Conservation (phyloP, 495 filamentous ascomycete species). For the Hypoxylon fuscum region DNA sequence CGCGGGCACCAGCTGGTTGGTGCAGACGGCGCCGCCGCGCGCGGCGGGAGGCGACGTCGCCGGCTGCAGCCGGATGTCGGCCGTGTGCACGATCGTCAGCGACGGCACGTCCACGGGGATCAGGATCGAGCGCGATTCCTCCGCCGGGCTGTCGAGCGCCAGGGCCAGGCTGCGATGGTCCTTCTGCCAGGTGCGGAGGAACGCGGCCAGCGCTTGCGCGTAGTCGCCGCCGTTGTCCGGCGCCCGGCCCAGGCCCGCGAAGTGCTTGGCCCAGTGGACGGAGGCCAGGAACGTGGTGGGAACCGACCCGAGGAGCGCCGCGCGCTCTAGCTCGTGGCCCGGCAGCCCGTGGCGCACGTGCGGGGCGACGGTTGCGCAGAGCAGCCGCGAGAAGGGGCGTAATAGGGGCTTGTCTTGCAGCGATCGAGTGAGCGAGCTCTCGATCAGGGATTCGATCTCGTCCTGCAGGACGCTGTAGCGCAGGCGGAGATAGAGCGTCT, state of each 20-base stretch:
- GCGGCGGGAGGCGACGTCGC: constrained; percentile 38
- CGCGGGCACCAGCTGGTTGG: constrained; percentile 75
- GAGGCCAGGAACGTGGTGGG: constrained; percentile 50
- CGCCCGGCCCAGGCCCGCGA: constrained; percentile 52
- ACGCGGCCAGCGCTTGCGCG: constrained; percentile 40
- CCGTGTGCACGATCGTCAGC: constrained; percentile 84
- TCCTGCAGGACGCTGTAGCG: constrained; percentile 83
- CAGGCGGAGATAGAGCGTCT: constrained; percentile 73
- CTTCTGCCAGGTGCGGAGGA: constrained; percentile 51
- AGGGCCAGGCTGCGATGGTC: constrained; percentile 48
- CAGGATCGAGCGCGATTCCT: constrained; percentile 61
- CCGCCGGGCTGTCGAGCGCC: constrained; percentile 32
- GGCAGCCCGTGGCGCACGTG: constrained; percentile 62
- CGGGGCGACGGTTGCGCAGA: constrained; percentile 59
- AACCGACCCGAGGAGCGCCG: constrained; percentile 61
- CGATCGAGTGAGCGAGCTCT: constrained; percentile 47
- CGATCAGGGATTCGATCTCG: constrained; percentile 62
- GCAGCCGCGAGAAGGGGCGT: constrained; percentile 54
- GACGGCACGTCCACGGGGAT: constrained; percentile 89
- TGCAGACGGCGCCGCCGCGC: too few relatives aligned
- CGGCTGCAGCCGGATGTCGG: constrained; percentile 68
- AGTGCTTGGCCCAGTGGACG: constrained; percentile 52
- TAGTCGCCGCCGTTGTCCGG: constrained; percentile 39
- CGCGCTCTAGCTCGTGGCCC: constrained; percentile 67
- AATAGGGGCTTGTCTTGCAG: constrained; percentile 54